Percentiles rank a stretch among this genome's conserved stretches.
Evolutionary conservation across 1,284 basidiomycete species (phyloP).

Genomic region (Flammula alnicola): DNA sequence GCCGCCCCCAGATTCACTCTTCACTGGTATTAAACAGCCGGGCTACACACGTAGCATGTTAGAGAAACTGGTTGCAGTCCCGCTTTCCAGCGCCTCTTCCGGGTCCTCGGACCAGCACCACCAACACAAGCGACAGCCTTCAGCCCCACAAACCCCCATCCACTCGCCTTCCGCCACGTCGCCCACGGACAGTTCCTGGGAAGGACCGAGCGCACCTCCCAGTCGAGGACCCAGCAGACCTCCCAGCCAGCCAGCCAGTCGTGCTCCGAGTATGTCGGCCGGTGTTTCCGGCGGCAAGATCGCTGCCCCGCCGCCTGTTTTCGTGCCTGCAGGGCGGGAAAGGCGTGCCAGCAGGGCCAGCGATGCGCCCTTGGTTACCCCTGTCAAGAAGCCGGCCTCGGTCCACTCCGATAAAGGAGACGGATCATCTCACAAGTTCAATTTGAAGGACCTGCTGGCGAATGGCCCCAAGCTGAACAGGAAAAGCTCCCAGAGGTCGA

Average conservation of each 20-base stretch:
- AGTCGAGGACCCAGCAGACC: conserved; percentile 67
- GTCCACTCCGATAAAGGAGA: conserved; percentile 62
- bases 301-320: conserved; percentile 17
- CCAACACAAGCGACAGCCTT: conserved; percentile 21
- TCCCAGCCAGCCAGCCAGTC: conserved; percentile 59
- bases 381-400: conserved; percentile 44
- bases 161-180: conserved; percentile 39
- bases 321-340: conserved; percentile 24
- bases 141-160: conserved; percentile 22
- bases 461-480: conserved; percentile 72
- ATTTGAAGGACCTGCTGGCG: conserved; percentile 79
- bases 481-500: conserved; percentile 73
- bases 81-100: conserved; percentile 29
- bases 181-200: conserved; percentile 62
- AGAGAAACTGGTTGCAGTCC: conserved; percentile 39
- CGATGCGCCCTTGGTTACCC: conserved; percentile 28
- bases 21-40: conserved; percentile 55
- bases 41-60: conserved; percentile 56
- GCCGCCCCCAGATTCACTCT: conserved; percentile 56
- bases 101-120: conserved; percentile 28
- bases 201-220: conserved; percentile 63
- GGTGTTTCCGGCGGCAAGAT: conserved; percentile 53
- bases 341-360: conserved; percentile 33
- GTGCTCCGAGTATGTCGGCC: conserved; percentile 56
- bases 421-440: conserved; percentile 67